A percentile compares a stretch with the other conserved stretches of the same genome.
phyloP scores from a whole-genome alignment of 768 basidiomycete genomes.

The Lactarius psammicola region DNA sequence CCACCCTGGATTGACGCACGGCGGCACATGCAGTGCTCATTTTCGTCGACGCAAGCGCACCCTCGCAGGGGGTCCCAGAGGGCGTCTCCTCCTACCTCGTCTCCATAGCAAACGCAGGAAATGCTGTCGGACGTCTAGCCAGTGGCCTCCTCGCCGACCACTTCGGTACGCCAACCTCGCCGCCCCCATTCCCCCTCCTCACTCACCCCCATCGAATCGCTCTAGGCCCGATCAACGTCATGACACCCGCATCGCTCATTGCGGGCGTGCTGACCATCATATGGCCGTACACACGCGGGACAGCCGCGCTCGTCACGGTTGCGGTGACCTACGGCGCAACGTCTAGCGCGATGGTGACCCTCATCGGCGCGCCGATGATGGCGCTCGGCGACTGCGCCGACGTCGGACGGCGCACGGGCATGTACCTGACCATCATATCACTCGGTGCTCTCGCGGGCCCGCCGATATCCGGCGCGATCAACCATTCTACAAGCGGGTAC shows the following conservation, averaged over 20 bases:
- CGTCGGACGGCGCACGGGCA: slow-evolving; percentile 62
- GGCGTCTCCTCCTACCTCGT: slow-evolving; percentile 63
- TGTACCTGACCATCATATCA: slow-evolving; percentile 59
- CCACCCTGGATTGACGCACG: slow-evolving; percentile 7
- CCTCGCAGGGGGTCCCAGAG: slow-evolving; percentile 45
- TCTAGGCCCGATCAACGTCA: slow-evolving; percentile 63
- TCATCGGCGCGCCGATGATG: slow-evolving; percentile 58
- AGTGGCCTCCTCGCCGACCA: slow-evolving; percentile 56
- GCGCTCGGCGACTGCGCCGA: slow-evolving; percentile 59
- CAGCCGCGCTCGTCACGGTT: slow-evolving; percentile 50
- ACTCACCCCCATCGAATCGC: background rate
- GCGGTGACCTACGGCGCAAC: slow-evolving; percentile 63
- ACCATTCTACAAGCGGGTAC: slow-evolving; percentile 51
- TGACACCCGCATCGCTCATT: slow-evolving; percentile 59
- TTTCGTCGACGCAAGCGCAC: slow-evolving; percentile 61
- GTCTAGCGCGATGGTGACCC: slow-evolving; percentile 59
- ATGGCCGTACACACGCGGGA: slow-evolving; percentile 62
- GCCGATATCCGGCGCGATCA: slow-evolving; percentile 72
- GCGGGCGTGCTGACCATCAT: slow-evolving; percentile 60
- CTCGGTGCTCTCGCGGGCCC: slow-evolving; percentile 66
- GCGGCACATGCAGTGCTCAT: slow-evolving; percentile 49
- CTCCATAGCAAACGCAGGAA: slow-evolving; percentile 65
- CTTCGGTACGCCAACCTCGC: slow-evolving; percentile 49
- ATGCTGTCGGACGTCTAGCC: slow-evolving; percentile 60
- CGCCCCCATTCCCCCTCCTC: background rate